A percentile compares a stretch with the other conserved stretches of the same genome.
Conservation (phyloP, 345 rosid genomes). For the Aquilaria sinensis region DNA sequence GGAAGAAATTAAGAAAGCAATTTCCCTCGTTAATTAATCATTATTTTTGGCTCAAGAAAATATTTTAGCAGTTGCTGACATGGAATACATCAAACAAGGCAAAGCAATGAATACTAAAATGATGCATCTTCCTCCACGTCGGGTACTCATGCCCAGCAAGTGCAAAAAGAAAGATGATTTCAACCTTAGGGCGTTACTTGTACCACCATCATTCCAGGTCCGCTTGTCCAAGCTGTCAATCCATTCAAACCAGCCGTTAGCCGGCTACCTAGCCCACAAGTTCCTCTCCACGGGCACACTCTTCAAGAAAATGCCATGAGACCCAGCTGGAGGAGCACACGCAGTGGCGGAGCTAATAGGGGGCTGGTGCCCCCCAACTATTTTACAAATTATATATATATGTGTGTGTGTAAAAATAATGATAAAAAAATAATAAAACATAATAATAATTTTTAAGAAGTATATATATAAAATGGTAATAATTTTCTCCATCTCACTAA, state of each 20-base stretch:
- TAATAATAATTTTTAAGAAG: too few species aligned
- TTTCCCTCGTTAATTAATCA: too few species aligned
- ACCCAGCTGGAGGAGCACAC: conserved; percentile 16
- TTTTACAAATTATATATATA: too few species aligned
- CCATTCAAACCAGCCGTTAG: conserved; percentile 51
- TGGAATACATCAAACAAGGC: conserved; percentile 51
- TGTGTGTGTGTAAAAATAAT: too few species aligned
- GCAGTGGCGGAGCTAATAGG: too few species aligned
- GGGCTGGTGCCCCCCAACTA: too few species aligned
- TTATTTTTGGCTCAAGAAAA: too few species aligned
- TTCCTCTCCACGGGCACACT: conserved; percentile 69
- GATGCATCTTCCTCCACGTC: conserved; percentile 91
- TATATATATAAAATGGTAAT: too few species aligned
- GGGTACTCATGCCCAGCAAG: conserved; percentile 49
- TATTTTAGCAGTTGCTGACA: conserved; percentile 28
- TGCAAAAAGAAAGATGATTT: conserved; percentile 54
- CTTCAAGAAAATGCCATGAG: conserved; percentile 44
- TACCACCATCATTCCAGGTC: conserved; percentile 20
- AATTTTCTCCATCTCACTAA: too few species aligned
- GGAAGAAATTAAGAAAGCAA: not conserved
- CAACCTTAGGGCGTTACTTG: conserved; percentile 20
- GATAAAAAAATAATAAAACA: too few species aligned
- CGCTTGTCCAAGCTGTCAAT: conserved; percentile 8
- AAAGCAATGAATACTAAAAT: conserved; percentile 51
- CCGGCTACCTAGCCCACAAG: conserved; percentile 85